A percentile compares a stretch with the other conserved stretches of the same genome.
phyloP scores from a whole-genome alignment of 1,284 basidiomycete genomes.

The Xerocomus nothofagi region DNA sequence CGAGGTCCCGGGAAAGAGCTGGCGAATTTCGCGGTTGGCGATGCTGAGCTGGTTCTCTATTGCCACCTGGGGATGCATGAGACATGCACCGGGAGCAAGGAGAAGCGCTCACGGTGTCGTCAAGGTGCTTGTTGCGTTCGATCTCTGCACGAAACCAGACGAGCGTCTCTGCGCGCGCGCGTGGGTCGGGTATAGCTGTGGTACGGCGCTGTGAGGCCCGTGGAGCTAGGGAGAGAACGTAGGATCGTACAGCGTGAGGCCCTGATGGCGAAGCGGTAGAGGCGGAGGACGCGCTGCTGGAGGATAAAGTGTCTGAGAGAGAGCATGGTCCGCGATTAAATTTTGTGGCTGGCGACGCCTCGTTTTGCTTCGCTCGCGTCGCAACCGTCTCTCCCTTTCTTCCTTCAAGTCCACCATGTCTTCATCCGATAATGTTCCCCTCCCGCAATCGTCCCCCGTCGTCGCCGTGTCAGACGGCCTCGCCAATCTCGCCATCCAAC shows the following conservation, averaged over 20 bases:
- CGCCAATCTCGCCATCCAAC: conserved; percentile 25
- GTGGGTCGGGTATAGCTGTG: conserved; percentile 61
- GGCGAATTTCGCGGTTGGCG: conserved; percentile 54
- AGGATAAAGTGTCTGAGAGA: conserved; percentile 77
- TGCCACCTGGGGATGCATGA: conserved; percentile 35
- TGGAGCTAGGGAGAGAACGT: conserved; percentile 4
- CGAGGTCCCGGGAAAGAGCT: conserved; percentile 38
- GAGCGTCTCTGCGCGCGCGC: conserved; percentile 62
- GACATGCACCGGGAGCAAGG: conserved; percentile 10
- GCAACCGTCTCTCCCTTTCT: conserved; percentile 6
- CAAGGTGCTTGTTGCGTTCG: conserved; percentile 57
- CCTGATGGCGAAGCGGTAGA: conserved; percentile 67
- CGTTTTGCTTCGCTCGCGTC: conserved; percentile 19
- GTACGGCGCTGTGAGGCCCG: conserved; percentile 12
- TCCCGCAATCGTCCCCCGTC: conserved; percentile 21
- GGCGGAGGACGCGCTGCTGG: conserved; percentile 53
- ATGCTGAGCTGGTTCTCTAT: conserved; percentile 53
- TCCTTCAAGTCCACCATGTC: conserved; percentile 34
- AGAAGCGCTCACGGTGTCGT: conserved; percentile 50
- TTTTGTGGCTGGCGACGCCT: conserved; percentile 24
- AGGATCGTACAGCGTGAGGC: conserved; percentile 57
- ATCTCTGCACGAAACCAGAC: conserved; percentile 73
- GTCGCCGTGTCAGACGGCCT: conserved; percentile 24
- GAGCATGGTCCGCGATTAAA: conserved; percentile 31
- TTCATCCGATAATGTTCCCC: conserved; percentile 19